Evolutionary conservation across 164 flowering plant genomes (phyloP).

Genomic region (grape (Vitis vinifera)): DNA sequence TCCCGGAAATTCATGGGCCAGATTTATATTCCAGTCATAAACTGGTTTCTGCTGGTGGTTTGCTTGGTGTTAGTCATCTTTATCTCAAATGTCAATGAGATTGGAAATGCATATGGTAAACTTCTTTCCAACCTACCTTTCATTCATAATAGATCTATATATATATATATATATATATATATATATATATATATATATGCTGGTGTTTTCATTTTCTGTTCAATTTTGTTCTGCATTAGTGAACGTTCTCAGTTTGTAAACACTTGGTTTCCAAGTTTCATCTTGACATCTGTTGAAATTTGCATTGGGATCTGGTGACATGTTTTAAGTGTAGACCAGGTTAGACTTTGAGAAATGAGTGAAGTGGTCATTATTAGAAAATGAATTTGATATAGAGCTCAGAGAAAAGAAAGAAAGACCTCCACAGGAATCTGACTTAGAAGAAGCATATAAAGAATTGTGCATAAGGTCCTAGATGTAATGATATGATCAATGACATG

Average conservation of each 20-base stretch:
- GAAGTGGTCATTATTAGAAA: too few species aligned
- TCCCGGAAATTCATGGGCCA: constrained; percentile 98
- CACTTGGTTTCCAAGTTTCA: not conserved
- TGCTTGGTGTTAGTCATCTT: constrained; percentile 72
- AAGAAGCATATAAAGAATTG: too few species aligned
- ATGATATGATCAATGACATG: too few species aligned
- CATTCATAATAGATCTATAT: not conserved
- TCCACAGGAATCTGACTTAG: too few species aligned
- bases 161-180: not conserved
- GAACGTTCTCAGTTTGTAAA: not conserved
- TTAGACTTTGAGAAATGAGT: not conserved
- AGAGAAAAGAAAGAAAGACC: too few species aligned
- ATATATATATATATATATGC: not conserved
- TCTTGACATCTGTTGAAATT: not conserved
- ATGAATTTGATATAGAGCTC: too few species aligned
- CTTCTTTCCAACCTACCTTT: not conserved
- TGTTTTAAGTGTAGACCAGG: not conserved
- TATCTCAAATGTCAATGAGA: constrained; percentile 74
- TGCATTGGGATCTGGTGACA: not conserved
- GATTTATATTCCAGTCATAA: constrained; percentile 92
- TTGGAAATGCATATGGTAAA: constrained; percentile 92
- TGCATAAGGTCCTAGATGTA: too few species aligned
- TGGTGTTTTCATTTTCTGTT: not conserved
- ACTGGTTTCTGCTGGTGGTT: constrained; percentile 87
- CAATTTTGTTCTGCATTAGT: not conserved